Percentiles rank a stretch among this genome's conserved stretches.
These are phyloP conservation scores for Cryptococcus sp. DNA, from an alignment of 1,284 basidiomycete species.

Conservation along the genomic window DNA sequence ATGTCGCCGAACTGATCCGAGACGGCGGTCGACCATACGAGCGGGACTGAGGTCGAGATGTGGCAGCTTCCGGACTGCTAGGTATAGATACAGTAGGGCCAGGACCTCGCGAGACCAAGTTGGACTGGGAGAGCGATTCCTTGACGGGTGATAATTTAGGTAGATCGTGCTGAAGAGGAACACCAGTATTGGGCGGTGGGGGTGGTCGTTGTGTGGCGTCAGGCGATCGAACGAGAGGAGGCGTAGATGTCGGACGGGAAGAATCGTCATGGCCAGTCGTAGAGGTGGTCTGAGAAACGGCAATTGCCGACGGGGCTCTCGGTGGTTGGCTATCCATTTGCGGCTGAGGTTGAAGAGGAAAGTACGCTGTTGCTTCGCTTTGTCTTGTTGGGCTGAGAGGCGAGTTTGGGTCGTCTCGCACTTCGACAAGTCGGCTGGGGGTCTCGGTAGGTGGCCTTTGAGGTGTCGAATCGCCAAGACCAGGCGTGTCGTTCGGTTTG, in stretches of 20 bases:
- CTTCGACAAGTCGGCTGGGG: too few species aligned
- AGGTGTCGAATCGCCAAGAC: neutral
- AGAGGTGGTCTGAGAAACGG: neutral
- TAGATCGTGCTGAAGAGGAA: neutral
- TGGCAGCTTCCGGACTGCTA: neutral
- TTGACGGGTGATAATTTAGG: neutral
- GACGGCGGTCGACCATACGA: constrained; percentile 1
- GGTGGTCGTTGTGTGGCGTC: neutral
- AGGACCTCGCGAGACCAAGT: neutral
- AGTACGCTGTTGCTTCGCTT: neutral
- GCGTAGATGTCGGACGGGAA: neutral
- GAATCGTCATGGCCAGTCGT: neutral
- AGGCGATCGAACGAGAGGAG: neutral
- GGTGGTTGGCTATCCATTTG: too few species aligned
- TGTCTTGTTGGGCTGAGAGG: neutral
- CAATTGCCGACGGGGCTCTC: neutral
- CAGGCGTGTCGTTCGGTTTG: neutral
- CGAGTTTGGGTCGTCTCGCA: neutral
- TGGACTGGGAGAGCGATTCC: neutral
- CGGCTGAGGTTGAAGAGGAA: neutral
- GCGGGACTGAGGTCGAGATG: constrained; percentile 1
- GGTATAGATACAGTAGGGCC: neutral
- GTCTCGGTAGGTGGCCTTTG: neutral
- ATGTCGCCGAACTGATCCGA: constrained; percentile 3
- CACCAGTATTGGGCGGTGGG: neutral